Evolutionary conservation across 225 moss, liverwort and hornwort species (phyloP).

Genomic region (Asterella californica): DNA sequence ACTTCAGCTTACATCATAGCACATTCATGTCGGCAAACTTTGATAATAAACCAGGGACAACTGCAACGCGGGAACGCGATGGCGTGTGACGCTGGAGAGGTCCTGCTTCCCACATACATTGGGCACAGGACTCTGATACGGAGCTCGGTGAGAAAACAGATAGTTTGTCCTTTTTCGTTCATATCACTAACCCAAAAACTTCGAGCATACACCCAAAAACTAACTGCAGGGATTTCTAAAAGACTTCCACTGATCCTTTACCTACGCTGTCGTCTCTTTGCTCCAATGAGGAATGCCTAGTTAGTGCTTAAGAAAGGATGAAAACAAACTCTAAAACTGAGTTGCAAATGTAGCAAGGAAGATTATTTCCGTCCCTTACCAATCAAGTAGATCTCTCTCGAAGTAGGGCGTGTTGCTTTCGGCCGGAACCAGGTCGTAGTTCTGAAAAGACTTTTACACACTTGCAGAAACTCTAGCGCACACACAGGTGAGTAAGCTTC

Average conservation of each 20-base stretch:
- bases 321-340: not conserved
- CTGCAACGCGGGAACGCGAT: too few relatives aligned
- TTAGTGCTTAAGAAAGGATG: not conserved
- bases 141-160: too few relatives aligned
- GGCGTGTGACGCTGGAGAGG: too few relatives aligned
- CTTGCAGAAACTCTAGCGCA: slow-evolving; percentile 52
- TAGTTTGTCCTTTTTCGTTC: too few relatives aligned
- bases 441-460: slow-evolving; percentile 70
- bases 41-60: too few relatives aligned
- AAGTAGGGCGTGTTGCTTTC: slow-evolving; percentile 72
- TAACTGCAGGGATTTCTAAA: too few relatives aligned
- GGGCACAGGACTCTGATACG: too few relatives aligned
- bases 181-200: too few relatives aligned
- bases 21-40: too few relatives aligned
- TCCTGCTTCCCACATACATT: too few relatives aligned
- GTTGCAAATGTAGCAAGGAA: not conserved
- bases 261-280: not conserved
- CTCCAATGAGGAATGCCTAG: not conserved
- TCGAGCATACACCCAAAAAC: too few relatives aligned
- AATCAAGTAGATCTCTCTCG: slow-evolving; percentile 87
- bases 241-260: not conserved
- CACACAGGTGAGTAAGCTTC: not conserved
- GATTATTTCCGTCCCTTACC: slow-evolving; percentile 46
- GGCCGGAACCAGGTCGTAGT: slow-evolving; percentile 79
- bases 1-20: too few relatives aligned